Evolutionary conservation across 2,329 filamentous ascomycete genomes (phyloP).

Genomic region (Aspergillus quadrilineatus): DNA sequence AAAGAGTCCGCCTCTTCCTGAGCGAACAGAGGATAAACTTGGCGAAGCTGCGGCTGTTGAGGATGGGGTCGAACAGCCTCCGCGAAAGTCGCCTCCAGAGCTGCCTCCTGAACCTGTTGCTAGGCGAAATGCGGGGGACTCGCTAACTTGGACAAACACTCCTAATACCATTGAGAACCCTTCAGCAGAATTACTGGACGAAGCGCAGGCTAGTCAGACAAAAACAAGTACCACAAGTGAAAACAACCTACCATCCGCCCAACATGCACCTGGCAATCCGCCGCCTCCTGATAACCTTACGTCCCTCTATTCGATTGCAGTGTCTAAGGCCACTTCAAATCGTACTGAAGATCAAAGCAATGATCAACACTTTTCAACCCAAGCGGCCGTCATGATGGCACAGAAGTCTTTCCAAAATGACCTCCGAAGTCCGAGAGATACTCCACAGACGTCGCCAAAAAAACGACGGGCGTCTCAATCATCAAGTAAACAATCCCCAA

Average conservation of each 20-base stretch:
- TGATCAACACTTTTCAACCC: slow-evolving; percentile 40
- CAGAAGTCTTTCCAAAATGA: slow-evolving; percentile 43
- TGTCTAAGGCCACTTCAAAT: slow-evolving; percentile 27
- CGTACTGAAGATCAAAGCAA: slow-evolving; percentile 23
- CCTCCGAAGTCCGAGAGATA: slow-evolving; percentile 30
- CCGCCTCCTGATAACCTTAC: slow-evolving; percentile 32
- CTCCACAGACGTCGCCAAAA: slow-evolving; percentile 14
- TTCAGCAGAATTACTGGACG: slow-evolving; percentile 12
- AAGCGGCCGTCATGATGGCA: slow-evolving; percentile 40
- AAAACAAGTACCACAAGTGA: slow-evolving; percentile 27
- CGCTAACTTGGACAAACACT: slow-evolving; percentile 16
- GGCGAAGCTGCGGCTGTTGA: background rate
- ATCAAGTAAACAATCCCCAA: slow-evolving; percentile 14
- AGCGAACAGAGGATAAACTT: background rate
- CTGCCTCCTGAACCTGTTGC: background rate
- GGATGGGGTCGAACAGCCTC: background rate
- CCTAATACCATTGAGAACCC: slow-evolving; percentile 19
- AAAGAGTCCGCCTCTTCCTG: background rate
- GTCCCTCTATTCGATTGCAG: slow-evolving; percentile 41
- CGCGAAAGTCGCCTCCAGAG: background rate
- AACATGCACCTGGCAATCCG: slow-evolving; percentile 31
- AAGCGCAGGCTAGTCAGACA: slow-evolving; percentile 6
- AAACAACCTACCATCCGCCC: slow-evolving; percentile 38
- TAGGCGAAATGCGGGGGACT: background rate
- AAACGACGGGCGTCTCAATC: slow-evolving; percentile 16